Percentiles rank a stretch among this genome's conserved stretches.
phyloP scores from a whole-genome alignment of 2,329 filamentous ascomycete genomes.

The Fusarium sp. region DNA sequence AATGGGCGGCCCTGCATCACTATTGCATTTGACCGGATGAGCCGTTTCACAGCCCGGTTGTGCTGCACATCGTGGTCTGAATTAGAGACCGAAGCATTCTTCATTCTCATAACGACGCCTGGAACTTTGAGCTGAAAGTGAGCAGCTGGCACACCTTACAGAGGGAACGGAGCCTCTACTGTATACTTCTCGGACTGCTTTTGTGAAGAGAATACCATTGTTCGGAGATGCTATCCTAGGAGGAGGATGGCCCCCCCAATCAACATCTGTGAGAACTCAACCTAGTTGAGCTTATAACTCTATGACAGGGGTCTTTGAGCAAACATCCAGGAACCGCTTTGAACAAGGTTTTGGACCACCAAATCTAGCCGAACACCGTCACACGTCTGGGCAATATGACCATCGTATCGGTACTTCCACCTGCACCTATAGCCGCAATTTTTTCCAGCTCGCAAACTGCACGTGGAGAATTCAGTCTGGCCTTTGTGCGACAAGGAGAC shows the following conservation, averaged over 20 bases:
- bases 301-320: conserved; percentile 11
- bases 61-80: conserved; percentile 11
- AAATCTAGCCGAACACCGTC: conserved; percentile 2
- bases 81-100: neutral
- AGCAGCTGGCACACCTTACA: neutral
- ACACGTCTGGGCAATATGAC: neutral
- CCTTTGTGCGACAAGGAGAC: conserved; percentile 9
- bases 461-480: conserved; percentile 15
- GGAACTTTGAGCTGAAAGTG: conserved; percentile 19
- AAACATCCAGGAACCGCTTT: neutral
- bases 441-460: conserved; percentile 4
- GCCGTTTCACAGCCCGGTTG: conserved; percentile 36
- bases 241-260: neutral
- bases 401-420: conserved; percentile 26
- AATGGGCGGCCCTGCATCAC: conserved; percentile 32
- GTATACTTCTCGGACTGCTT: neutral
- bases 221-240: neutral
- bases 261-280: neutral
- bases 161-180: neutral
- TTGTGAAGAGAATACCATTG: neutral
- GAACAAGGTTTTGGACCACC: neutral
- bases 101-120: conserved; percentile 1
- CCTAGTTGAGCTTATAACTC: conserved; percentile 3
- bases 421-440: neutral
- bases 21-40: conserved; percentile 12